Evolutionary conservation across 768 basidiomycete genomes (phyloP).

Genomic region (Russula olivacea): DNA sequence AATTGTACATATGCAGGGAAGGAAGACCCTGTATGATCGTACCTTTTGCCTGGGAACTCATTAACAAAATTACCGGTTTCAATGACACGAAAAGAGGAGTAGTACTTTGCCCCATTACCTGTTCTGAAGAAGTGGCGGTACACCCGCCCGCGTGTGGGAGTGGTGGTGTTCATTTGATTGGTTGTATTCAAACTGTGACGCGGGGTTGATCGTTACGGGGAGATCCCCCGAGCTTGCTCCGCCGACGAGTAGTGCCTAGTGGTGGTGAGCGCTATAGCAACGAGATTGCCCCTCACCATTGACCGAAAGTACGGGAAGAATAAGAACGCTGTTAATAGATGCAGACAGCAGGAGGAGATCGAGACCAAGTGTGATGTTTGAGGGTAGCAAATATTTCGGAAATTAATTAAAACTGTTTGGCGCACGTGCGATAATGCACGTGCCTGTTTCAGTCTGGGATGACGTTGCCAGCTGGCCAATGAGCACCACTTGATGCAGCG

Average conservation of each 20-base stretch:
- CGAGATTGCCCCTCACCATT: constrained; percentile 3
- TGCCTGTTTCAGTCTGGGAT: not conserved
- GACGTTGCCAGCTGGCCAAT: not conserved
- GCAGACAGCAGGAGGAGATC: not conserved
- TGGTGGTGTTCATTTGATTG: not conserved
- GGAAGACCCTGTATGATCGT: constrained; percentile 1
- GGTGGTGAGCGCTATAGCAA: constrained; percentile 9
- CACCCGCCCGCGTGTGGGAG: not conserved
- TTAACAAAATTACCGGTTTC: not conserved
- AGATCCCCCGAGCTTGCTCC: not conserved
- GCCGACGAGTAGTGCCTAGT: not conserved
- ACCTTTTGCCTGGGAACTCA: not conserved
- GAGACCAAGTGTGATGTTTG: not conserved
- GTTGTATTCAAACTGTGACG: not conserved
- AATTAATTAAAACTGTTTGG: not conserved
- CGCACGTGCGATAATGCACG: constrained; percentile 15
- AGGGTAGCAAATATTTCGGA: not conserved
- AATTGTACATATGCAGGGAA: not conserved
- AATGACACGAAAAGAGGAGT: not conserved
- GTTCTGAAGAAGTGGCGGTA: not conserved
- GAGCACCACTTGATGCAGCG: not conserved
- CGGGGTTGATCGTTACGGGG: not conserved
- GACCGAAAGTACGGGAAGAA: constrained; percentile 11
- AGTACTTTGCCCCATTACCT: not conserved
- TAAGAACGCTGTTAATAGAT: constrained; percentile 12